Base-by-base conservation (phyloP, 306 rosid species). In the Vicia faba region DNA sequence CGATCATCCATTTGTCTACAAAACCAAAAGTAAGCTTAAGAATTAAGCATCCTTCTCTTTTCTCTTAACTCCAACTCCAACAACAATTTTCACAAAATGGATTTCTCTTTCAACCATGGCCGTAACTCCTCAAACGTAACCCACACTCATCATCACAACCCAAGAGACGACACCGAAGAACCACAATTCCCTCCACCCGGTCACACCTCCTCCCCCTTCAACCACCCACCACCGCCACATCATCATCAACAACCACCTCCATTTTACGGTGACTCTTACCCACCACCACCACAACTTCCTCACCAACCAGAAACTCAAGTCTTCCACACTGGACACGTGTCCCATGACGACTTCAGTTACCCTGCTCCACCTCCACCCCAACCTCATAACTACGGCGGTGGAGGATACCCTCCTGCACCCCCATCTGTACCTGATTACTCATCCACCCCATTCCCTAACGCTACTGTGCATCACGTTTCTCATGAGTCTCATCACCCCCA, bases 401-500 rank as follows among this genome's bases (percentile, higher is more conserved):
- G 36, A 4, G 29, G 13, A 12, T 71, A 74, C 64, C 75, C 66
- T 38, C 31, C 80, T 7, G 80, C 56, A 28, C 77, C 79, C 0
- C 81, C 83, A 8, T 80, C 83, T 3, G 40, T 48, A 39, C 20
- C 71, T 6, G 66, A 14, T 26, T 20, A 64, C 28, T 26, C 69
- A 11, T 64, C 69, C 11, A 3, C 55, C 5, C 69, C 55, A 26
- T n/a, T 14, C 12, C 39, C 74, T 7, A 23, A 45, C 14, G 43
- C 71, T 5, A 4, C 53, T 10, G 81, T 57, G 29, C 84, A 72
- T 6, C 88, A 76, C 57, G 80, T 79, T 14, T 65, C 83, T 68
- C 84, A 81, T 19, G 81, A 68, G 48, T 16, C 59, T 3, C 39
- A 36, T 58, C 14, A 39, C 11, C 50, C 67, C 2, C 11, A 45